These are phyloP conservation scores for Mycena maculata DNA, from an alignment of 768 basidiomycete genomes.

Conservation along the genomic window DNA sequence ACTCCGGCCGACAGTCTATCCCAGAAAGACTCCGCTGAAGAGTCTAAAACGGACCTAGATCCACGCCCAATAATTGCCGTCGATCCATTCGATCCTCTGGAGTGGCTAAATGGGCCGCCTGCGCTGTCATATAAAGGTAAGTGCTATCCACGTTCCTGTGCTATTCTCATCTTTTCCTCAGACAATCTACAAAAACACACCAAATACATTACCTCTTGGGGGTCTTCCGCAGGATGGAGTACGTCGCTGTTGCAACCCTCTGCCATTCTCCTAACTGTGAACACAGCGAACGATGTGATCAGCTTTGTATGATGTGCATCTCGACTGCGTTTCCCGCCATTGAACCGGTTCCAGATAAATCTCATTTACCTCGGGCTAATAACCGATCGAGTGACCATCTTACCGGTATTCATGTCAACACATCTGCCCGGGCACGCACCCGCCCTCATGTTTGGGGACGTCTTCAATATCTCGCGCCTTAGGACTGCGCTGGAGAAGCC, in stretches of 20 bases:
- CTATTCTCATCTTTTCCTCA: conserved; percentile 45
- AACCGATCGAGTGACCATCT: conserved; percentile 48
- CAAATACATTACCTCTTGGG: conserved; percentile 58
- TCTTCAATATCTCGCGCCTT: conserved; percentile 51
- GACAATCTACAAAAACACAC: conserved; percentile 25
- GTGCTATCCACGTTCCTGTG: conserved; percentile 45
- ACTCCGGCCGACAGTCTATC: no score
- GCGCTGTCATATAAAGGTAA: conserved; percentile 18
- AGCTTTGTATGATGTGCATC: conserved; percentile 7
- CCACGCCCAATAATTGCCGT: not conserved
- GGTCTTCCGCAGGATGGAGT: conserved; percentile 48
- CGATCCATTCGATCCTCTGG: conserved; percentile 8
- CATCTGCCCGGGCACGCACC: conserved; percentile 34
- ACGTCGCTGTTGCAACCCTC: not conserved
- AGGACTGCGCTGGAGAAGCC: conserved; percentile 42
- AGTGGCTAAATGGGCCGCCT: conserved; percentile 13
- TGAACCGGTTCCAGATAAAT: conserved; percentile 43
- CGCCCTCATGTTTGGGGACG: conserved; percentile 45
- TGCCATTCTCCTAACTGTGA: conserved; percentile 18
- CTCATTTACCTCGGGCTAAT: conserved; percentile 51
- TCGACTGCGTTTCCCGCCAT: not conserved
- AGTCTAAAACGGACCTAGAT: not conserved
- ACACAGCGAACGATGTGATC: conserved; percentile 33
- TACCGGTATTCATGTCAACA: conserved; percentile 48
- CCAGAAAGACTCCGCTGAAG: no score